Evolutionary conservation across 1,139 yeast genomes (phyloP), one percentile per base, ranked within the genome.

Genomic region (Ogataea hybrid): DNA sequence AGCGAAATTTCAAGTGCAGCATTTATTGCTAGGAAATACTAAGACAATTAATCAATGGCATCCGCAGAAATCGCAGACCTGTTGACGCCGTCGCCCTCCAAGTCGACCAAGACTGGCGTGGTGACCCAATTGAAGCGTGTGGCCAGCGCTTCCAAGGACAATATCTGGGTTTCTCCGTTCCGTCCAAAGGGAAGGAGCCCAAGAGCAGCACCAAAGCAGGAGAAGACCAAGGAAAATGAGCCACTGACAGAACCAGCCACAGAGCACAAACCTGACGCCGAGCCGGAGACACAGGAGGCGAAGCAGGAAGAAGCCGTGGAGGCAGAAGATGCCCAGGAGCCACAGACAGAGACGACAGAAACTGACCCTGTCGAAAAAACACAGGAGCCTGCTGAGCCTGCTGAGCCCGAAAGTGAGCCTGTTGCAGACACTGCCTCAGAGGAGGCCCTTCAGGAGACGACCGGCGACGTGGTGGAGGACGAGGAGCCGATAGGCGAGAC

Each of bases 121-220:
- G 49, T 46, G 25, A 52, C 58, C n/a, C 56, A 52, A 37, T 42
- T 55, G 47, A 50, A 49, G 38, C 51, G 52, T 30, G 53, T 52
- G 31, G 51, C 57, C 8, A 37, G 41, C 29, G 39, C 38, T 9
- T 42, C 48, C 28, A 54, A 49, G 32, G 48, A 46, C 14, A 61
- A 65, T 20, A 57, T 64, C 6, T 76, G 81, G 81, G 69, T 71
- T 10, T 74, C 81, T 6, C 81, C 81, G 7, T 76, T 76, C 49
- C 70, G 81, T 59, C 41, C 48, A 4, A 22, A 41, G 45, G 25
- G 44, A 9, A 40, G 39, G 33, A 5, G 61, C 42, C 40, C 41
- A 39, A 16, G 14, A 33, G 5, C 39, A 7, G 22, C 25, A 4
- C 6, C 28, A 4, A 16, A 23, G 12, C 23, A 8, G 7, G 27